Percentiles rank a stretch among this genome's conserved stretches.
Conservation (phyloP, 2,329 filamentous ascomycete genomes). For the Penicillium occitanis region DNA sequence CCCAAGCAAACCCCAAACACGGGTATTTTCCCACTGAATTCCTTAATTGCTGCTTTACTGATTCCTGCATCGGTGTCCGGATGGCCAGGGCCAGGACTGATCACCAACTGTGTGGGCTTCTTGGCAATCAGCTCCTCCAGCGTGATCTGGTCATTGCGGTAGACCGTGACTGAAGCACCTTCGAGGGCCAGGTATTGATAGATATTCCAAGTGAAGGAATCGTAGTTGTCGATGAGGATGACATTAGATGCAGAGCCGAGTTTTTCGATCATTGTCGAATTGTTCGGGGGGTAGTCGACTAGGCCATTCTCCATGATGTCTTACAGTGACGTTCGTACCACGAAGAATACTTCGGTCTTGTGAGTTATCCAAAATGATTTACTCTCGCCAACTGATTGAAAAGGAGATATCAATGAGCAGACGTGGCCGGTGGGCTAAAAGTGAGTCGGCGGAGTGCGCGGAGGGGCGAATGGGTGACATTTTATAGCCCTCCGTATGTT, state of each 20-base stretch:
- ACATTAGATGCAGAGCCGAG: constrained; percentile 83
- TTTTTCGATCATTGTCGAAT: constrained; percentile 71
- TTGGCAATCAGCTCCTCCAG: constrained; percentile 78
- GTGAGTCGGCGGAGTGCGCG: neutral
- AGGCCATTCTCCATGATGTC: constrained; percentile 41
- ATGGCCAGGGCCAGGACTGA: constrained; percentile 94
- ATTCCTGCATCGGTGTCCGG: constrained; percentile 88
- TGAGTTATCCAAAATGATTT: neutral
- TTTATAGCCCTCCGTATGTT: neutral
- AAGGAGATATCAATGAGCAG: neutral
- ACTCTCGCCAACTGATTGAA: neutral
- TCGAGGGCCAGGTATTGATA: constrained; percentile 98
- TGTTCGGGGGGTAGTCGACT: constrained; percentile 77
- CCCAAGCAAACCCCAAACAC: constrained; percentile 98
- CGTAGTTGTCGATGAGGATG: constrained; percentile 97
- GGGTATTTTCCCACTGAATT: constrained; percentile 93
- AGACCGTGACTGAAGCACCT: constrained; percentile 84
- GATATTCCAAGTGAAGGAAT: constrained; percentile 99
- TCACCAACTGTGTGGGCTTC: constrained; percentile 87
- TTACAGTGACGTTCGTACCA: neutral
- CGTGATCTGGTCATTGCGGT: constrained; percentile 87
- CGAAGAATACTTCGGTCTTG: neutral
- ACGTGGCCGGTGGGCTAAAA: neutral
- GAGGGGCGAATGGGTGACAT: neutral
- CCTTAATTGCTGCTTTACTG: constrained; percentile 83